Base-by-base conservation (phyloP, 768 basidiomycete species). In the Auricularia sp. region DNA sequence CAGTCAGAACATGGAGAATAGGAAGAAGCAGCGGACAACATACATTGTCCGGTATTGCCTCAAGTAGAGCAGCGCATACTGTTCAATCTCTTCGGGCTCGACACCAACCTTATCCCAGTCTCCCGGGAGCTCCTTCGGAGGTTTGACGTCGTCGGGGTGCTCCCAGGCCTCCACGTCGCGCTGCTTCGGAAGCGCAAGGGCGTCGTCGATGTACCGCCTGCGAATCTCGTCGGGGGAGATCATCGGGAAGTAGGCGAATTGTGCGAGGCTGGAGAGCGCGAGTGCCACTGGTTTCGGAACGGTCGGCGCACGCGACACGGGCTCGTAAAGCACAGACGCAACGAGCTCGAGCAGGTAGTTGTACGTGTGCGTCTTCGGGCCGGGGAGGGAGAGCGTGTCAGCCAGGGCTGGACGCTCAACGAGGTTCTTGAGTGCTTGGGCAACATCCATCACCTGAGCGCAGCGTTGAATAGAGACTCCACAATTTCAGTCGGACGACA, bases 171-270 rank as follows among this genome's bases (percentile, higher is more conserved):
- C 29, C 23, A 59, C 23, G 7, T 21, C 14, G 56, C 56, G 56
- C 23, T 14, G 56, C 4, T 10, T 29, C 11, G 56, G 23, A 10
- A 29, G 56, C 23, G 56, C 56, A 33, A 23, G 14, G 8, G 29
- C 29, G 74, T 98, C 95, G 76, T 93, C 83, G 68, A 98, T 84
- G 74, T 84, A 97, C 66, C 92, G 84, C 71, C 97, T 81, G 70
- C 84, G 82, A 23, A 99, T 87, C 74, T 97, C 94, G 73, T 99
- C 96, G 1, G 93, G 91, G 72, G 83, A 86, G 61, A 97, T 80
- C 43, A 89, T 82, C 12, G 95, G 94, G 94, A 95, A 98, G 94
- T 93, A 99, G 0, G 75, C 81, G 66, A 69, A 74, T 72, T 84
- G 89, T 77, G 80, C 81, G 60, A 80, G 74, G 68, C 79, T 84